Evolutionary conservation across 1,139 yeast species (phyloP).

Genomic region (Pichia sp.): DNA sequence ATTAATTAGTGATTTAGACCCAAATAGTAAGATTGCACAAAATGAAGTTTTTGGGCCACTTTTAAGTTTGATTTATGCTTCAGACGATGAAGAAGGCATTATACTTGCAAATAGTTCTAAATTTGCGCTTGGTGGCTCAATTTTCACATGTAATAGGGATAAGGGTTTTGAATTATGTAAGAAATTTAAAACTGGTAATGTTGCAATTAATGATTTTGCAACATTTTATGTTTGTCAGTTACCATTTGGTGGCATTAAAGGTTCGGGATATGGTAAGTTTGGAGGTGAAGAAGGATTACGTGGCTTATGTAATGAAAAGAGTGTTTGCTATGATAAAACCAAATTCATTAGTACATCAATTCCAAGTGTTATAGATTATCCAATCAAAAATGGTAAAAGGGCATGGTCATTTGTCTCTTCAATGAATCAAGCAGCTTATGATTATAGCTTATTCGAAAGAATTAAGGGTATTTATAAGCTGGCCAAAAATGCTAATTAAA

Average conservation of each 20-base stretch:
- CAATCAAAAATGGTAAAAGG: conserved; percentile 68
- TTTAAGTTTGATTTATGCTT: conserved; percentile 69
- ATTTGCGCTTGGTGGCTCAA: conserved; percentile 87
- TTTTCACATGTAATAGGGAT: conserved; percentile 49
- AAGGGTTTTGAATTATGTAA: conserved; percentile 60
- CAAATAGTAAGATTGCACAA: conserved; percentile 71
- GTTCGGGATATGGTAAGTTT: conserved; percentile 93
- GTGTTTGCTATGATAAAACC: conserved; percentile 77
- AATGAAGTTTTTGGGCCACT: conserved; percentile 94
- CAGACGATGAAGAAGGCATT: conserved; percentile 59
- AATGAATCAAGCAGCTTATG: conserved; percentile 84
- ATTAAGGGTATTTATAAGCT: conserved; percentile 46
- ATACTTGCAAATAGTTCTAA: conserved; percentile 79
- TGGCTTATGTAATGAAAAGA: conserved; percentile 80
- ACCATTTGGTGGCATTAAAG: conserved; percentile 92
- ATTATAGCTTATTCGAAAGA: conserved; percentile 62
- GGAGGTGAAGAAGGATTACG: conserved; percentile 95
- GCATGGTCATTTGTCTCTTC: conserved; percentile 87
- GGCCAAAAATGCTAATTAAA: conserved; percentile 33
- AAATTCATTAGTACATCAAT: conserved; percentile 74
- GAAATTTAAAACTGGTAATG: conserved; percentile 72
- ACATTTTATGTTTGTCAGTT: conserved; percentile 91
- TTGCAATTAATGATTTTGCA: conserved; percentile 95
- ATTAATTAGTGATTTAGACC: conserved; percentile 70
- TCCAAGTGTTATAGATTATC: conserved; percentile 87